Percentiles rank a stretch among this genome's conserved stretches.
These are phyloP conservation scores for Entrophospora sp. DNA, from an alignment of 192 early-diverging fungal genomes.

Conservation along the genomic window DNA sequence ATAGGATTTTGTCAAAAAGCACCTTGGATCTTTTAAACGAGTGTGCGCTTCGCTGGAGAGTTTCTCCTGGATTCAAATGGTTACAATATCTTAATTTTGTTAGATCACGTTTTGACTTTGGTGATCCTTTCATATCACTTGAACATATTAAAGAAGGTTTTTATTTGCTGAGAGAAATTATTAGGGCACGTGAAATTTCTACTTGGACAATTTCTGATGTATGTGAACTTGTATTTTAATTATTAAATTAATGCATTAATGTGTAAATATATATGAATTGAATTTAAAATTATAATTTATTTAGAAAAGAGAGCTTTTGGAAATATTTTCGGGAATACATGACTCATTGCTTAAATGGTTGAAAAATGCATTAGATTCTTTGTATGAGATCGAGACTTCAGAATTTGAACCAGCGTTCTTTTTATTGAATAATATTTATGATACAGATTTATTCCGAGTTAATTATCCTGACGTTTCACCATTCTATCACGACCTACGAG, in stretches of 20 bases:
- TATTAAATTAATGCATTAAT: too few relatives aligned
- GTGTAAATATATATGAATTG: too few relatives aligned
- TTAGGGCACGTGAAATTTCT: constrained; percentile 38
- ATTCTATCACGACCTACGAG: constrained; percentile 2
- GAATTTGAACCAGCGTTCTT: constrained; percentile 9
- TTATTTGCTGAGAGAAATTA: constrained; percentile 29
- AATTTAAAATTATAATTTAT: background rate
- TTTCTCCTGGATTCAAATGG: constrained; percentile 45
- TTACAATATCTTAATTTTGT: constrained; percentile 42
- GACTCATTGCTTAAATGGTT: background rate
- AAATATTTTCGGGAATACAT: constrained; percentile 9
- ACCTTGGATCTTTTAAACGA: constrained; percentile 56
- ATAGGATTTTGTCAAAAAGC: constrained; percentile 38
- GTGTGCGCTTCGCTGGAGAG: constrained; percentile 57
- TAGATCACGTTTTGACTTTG: constrained; percentile 34
- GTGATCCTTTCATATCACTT: constrained; percentile 19
- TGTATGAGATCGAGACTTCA: background rate
- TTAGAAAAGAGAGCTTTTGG: constrained; percentile 15
- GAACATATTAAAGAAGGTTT: constrained; percentile 31
- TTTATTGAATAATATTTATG: background rate
- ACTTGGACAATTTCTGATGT: constrained; percentile 53
- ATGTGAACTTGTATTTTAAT: too few relatives aligned
- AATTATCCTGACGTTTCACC: background rate
- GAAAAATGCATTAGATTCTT: background rate
- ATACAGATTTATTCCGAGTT: constrained; percentile 10